Evolutionary conservation across 768 basidiomycete species (phyloP), one percentile per base, ranked within the genome.

Genomic region (Rhodosporidiobolus odoratus): DNA sequence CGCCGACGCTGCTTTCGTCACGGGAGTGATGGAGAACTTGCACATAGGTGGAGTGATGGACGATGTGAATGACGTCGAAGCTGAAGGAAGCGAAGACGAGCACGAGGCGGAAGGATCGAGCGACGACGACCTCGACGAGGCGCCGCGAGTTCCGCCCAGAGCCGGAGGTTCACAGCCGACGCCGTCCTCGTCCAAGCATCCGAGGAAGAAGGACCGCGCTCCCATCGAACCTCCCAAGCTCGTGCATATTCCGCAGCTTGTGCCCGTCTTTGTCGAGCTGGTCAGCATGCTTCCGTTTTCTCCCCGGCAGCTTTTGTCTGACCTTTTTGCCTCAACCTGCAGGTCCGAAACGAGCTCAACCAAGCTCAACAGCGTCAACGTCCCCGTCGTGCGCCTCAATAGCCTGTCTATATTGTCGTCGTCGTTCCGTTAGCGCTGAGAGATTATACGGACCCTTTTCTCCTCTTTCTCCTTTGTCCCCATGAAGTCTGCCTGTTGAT

Each of bases 251-350:
- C 89, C 91, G n/a, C 83, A 86, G 69, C 79, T 99, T 30, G 81
- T 96, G 45, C 92, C 95, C 3, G 75, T 98, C 35, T 97, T 98
- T 79, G 85, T 89, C 53, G 96, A 98, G 81, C 87, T 97, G 85
- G 93, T 96, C 70, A 32, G 65, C 53, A 32, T 23, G 21, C 30
- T 5, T n/a, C 12, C n/a, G 5, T 15, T 41, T 21, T 19, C 7
- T 10, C 3, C 23, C 35, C 37, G 30, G 27, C 9, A 23, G 6
- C 21, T 16, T n/a, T 13, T 32, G 6, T 16, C 34, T 53, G 41
- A 41, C 57, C 50, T 43, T 43, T 21, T 25, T n/a, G 4, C 4
- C 21, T 15, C 27, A 27, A 2, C 27, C 19, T 4, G 19, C 66
- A 71, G 69, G 69, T 71, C n/a, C 69, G 69, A 25, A 34, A 54